Evolutionary conservation across 257 asterid genomes (phyloP).

Genomic region (Solanum ossicruentum): DNA sequence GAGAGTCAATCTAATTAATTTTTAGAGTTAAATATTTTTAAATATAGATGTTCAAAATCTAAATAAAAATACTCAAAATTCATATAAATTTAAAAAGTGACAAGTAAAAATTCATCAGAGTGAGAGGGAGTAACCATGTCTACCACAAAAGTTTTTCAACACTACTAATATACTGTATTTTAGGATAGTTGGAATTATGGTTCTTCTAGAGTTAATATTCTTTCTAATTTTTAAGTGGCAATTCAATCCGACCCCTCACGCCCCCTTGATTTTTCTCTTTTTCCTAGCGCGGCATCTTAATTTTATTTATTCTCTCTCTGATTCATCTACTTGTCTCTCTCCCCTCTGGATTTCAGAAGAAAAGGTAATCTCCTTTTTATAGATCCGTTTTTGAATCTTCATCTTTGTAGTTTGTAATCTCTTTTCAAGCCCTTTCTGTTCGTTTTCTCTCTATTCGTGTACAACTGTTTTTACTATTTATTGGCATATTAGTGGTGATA

Average conservation of each 20-base stretch:
- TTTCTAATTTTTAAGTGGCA: too few relatives aligned
- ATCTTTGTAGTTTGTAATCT: not conserved
- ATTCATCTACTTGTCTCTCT: not conserved
- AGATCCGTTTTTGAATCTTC: slow-evolving; percentile 8
- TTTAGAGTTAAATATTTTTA: too few relatives aligned
- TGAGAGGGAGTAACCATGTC: too few relatives aligned
- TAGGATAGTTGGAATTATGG: not conserved
- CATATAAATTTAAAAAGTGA: too few relatives aligned
- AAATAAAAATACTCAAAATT: too few relatives aligned
- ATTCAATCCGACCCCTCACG: not conserved
- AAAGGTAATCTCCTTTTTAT: slow-evolving; percentile 3
- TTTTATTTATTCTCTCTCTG: not conserved
- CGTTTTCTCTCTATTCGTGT: not conserved
- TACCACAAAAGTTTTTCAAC: not conserved
- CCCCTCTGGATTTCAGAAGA: not conserved
- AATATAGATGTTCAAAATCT: too few relatives aligned
- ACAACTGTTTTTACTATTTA: not conserved
- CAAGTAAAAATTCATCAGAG: too few relatives aligned
- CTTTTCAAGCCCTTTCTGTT: not conserved
- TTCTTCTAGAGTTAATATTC: too few relatives aligned
- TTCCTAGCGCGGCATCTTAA: not conserved
- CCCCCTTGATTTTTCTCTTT: not conserved
- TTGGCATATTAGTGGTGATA: not conserved
- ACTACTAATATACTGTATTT: not conserved
- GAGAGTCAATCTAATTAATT: too few relatives aligned